Base-by-base conservation (phyloP, 1,284 basidiomycete genomes). In the Singerocomus inundabilis region DNA sequence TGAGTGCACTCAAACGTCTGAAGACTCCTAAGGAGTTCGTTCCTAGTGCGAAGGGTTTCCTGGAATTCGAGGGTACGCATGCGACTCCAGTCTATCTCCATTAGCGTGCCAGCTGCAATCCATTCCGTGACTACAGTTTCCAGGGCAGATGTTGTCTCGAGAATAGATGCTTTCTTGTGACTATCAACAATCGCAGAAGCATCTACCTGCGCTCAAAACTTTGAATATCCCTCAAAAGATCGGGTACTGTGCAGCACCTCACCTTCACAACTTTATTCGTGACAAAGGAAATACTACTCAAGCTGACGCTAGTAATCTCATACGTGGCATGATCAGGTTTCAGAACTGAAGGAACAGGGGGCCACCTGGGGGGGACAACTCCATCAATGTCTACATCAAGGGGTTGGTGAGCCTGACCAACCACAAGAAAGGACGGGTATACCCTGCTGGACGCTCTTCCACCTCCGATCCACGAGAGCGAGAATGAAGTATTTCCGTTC, bases 21-120 rank as follows among this genome's bases (percentile, higher is more conserved):
- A 36, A 84, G 65, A 37, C 71, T 72, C 55, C 74, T 68, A 6
- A 71, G 62, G 5, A 86, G 63, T 16, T 68, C 70, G 41, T 86
- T 77, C 49, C 95, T 77, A 29, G 75, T 64, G 39, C 81, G 79
- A 40, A 98, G 64, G 21, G 79, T 72, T 56, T 98, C 96, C 67
- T 98, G 93, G 68, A 99, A 97, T 54, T 99, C 95, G 15, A 99
- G 71, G n/a, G 83, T 76, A 37, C 87, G 82, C 59, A 94, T 77
- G 46, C 88, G 83, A 41, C 75, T 75, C 94, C 94, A 98, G 52
- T 93, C 92, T 7, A 86, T 79, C 66, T 96, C 93, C 5, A 83
- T 80, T 18, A 93, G 72, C 6, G 61, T 62, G 9, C 72, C 68
- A 2, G 59, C 56, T 3, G 64, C 52, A n/a, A 70, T 58, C 85